Evolutionary conservation across 225 moss, liverwort and hornwort species (phyloP).

Genomic region (Ulota crispa): DNA sequence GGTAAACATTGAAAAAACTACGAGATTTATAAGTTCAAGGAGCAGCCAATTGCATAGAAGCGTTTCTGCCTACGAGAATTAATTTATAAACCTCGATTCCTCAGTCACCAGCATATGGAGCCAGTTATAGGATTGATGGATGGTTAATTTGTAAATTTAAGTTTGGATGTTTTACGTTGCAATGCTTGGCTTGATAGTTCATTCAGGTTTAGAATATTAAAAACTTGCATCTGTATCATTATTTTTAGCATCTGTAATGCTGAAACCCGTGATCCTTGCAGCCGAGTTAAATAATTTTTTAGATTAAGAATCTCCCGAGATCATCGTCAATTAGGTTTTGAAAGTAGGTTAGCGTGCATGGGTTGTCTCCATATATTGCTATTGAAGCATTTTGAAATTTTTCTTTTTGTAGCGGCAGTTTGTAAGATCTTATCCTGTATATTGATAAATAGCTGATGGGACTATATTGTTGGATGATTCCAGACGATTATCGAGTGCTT

Average conservation of each 20-base stretch:
- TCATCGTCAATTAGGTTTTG: background rate
- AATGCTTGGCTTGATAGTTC: background rate
- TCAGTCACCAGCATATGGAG: background rate
- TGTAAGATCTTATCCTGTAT: background rate
- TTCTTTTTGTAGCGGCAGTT: background rate
- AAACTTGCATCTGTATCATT: background rate
- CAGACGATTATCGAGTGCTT: conserved; percentile 99
- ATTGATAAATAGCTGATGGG: background rate
- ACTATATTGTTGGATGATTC: conserved; percentile 12
- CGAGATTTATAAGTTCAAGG: background rate
- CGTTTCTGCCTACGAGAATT: background rate
- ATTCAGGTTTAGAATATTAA: background rate
- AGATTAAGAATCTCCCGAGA: background rate
- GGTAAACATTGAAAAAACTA: background rate
- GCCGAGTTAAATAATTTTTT: background rate
- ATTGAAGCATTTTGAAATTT: background rate
- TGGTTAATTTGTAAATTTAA: background rate
- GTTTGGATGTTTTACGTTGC: background rate
- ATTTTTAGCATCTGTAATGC: background rate
- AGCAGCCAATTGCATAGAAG: background rate
- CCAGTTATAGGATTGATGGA: background rate
- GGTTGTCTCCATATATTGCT: background rate
- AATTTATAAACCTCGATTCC: background rate
- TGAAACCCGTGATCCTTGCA: background rate
- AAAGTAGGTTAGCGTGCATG: conserved; percentile 5